Evolutionary conservation across 495 filamentous ascomycete genomes (phyloP).

Genomic region (Penicillium ucsense): DNA sequence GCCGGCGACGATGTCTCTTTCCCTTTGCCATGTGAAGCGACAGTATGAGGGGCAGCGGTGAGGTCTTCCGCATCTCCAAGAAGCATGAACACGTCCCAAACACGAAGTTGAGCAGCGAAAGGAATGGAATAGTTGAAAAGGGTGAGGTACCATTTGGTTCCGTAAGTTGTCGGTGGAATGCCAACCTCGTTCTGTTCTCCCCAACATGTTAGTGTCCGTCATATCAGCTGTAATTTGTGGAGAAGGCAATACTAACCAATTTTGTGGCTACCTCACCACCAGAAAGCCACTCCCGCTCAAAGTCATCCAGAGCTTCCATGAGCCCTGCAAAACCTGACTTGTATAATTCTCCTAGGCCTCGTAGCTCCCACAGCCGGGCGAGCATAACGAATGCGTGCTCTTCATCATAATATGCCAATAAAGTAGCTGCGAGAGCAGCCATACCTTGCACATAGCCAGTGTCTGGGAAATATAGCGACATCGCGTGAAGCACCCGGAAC

Average conservation of each 20-base stretch:
- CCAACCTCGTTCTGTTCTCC: constrained; percentile 55
- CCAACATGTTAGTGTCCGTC: constrained; percentile 6
- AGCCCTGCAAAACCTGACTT: constrained; percentile 74
- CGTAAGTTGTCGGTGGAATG: constrained; percentile 85
- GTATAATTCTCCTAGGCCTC: constrained; percentile 80
- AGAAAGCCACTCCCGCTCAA: constrained; percentile 77
- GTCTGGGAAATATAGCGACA: constrained; percentile 84
- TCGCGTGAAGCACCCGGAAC: constrained; percentile 84
- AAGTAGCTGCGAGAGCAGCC: constrained; percentile 85
- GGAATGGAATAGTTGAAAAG: constrained; percentile 97
- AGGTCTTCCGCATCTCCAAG: constrained; percentile 60
- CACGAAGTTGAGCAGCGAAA: constrained; percentile 90
- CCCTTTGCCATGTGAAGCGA: constrained; percentile 41
- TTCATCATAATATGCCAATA: constrained; percentile 95
- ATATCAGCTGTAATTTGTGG: not conserved
- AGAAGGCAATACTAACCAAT: constrained; percentile 49
- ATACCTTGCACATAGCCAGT: constrained; percentile 98
- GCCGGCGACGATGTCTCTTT: constrained; percentile 8
- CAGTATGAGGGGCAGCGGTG: constrained; percentile 2
- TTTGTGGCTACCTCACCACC: constrained; percentile 65
- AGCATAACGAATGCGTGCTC: constrained; percentile 92
- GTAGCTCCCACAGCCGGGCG: constrained; percentile 79
- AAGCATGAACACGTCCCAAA: constrained; percentile 99
- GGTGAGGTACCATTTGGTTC: constrained; percentile 94
- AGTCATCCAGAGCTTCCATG: constrained; percentile 80